Conservation (phyloP, 352 stramenopile species). For the Lagenidium sp. region DNA sequence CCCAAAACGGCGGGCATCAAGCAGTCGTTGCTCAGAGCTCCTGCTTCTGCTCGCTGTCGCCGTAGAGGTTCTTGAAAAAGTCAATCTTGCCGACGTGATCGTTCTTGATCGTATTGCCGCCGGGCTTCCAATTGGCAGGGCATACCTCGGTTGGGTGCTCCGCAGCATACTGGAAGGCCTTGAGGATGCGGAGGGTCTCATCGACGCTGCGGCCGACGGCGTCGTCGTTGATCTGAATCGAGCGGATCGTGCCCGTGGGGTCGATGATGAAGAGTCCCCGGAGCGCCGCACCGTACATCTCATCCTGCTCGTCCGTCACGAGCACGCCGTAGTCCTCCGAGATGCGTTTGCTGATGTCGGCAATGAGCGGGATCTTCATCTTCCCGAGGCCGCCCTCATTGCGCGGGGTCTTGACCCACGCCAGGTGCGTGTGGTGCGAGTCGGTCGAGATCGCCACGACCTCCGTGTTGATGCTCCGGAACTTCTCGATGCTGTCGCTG, state of each 20-base stretch:
- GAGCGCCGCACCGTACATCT: constrained; percentile 68
- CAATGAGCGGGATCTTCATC: constrained; percentile 78
- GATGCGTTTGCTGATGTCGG: constrained; percentile 80
- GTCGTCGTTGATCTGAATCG: constrained; percentile 83
- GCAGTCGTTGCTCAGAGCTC: constrained; percentile 30
- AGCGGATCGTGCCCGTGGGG: constrained; percentile 70
- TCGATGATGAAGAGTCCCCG: constrained; percentile 83
- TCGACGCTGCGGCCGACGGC: constrained; percentile 74
- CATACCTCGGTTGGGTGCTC: constrained; percentile 77
- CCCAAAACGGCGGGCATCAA: no score
- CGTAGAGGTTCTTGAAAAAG: constrained; percentile 81
- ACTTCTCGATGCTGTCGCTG: constrained; percentile 55
- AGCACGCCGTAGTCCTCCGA: constrained; percentile 80
- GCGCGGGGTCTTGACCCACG: constrained; percentile 74
- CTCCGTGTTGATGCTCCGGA: constrained; percentile 75
- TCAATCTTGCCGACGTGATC: constrained; percentile 78
- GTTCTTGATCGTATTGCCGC: constrained; percentile 78
- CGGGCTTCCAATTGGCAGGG: constrained; percentile 80
- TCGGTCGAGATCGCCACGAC: constrained; percentile 75
- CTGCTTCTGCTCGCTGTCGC: constrained; percentile 33
- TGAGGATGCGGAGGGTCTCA: constrained; percentile 77
- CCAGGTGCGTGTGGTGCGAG: constrained; percentile 81
- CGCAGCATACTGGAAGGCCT: constrained; percentile 75
- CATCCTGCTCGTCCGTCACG: constrained; percentile 72
- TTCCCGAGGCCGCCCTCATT: constrained; percentile 68